Evolutionary conservation across 148 eudicot species (phyloP), one percentile per base, ranked within the genome.

Genomic region (Salicornia ramosissima): DNA sequence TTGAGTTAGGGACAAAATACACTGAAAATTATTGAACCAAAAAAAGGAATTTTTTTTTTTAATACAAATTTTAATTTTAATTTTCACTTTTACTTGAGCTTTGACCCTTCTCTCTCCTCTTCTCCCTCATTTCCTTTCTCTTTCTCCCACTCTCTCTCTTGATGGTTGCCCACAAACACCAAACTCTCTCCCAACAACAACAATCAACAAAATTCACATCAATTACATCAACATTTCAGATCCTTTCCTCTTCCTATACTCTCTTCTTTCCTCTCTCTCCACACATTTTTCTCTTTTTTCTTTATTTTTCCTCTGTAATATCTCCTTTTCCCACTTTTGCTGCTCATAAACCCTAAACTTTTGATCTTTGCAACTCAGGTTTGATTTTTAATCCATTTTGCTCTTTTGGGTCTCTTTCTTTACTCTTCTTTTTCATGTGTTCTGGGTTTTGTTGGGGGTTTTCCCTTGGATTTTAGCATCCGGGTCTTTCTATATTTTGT

Each of bases 291-390:
- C 28, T 68, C 65, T 40, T 62, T 39, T 60, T 36, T 65, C 60
- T 39, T 56, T 78, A 60, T 18, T 68, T 76, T 77, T 19, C 1
- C 63, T 64, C 31, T n/a, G 25, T 55, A 9, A 14, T 10, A 47
- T 54, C 31, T 46, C 68, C 29, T 63, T 74, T 70, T 54, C 66
- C 70, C 47, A 46, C 50, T 46, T 65, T 43, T 74, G n/a, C 65
- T 78, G 82, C 80, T 64, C 75, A 31, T 53, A 81, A 75, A 75
- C 80, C 83, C 77, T 70, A 82, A 81, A 82, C 80, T 74, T 78
- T 56, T 67, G 69, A 80, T 82, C 87, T 84, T 86, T 87, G 73
- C 55, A 51, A 69, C 75, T 46, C 79, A 64, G 34, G 70, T 63
- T 73, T 69, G 81, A 78, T 75, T 58, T 71, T 56, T 58, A 36